A percentile compares a stretch with the other conserved stretches of the same genome.
phyloP scores from a whole-genome alignment of 805 yeast genomes.

The Cyberlindnera petersonii region DNA sequence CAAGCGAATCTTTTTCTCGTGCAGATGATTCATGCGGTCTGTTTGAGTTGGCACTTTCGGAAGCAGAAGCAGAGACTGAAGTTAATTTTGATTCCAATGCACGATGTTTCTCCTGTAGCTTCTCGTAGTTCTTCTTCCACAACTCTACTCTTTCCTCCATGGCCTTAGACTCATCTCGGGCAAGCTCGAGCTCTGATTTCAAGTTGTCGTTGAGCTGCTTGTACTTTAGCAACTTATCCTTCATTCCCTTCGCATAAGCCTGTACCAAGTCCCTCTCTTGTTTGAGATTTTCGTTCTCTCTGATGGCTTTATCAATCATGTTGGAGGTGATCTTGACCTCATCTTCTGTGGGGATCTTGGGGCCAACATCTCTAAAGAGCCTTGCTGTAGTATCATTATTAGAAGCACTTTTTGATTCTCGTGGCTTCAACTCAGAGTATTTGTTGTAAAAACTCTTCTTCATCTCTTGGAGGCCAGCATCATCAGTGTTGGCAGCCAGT shows the following conservation, averaged over 20 bases:
- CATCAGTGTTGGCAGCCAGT: slow-evolving; percentile 6
- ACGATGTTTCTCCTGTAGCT: slow-evolving; percentile 20
- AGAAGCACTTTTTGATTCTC: slow-evolving; percentile 9
- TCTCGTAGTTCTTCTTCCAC: slow-evolving; percentile 22
- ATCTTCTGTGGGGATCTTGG: slow-evolving; percentile 25
- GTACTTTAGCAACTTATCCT: slow-evolving; percentile 34
- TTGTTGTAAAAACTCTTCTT: slow-evolving; percentile 22
- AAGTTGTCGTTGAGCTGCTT: slow-evolving; percentile 30
- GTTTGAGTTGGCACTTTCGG: slow-evolving; percentile 7
- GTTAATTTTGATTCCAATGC: not conserved
- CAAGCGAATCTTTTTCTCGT: too few relatives aligned
- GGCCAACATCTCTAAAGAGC: slow-evolving; percentile 19
- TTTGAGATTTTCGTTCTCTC: slow-evolving; percentile 34
- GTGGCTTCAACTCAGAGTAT: slow-evolving; percentile 23
- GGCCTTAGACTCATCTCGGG: slow-evolving; percentile 11
- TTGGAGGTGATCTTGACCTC: slow-evolving; percentile 34
- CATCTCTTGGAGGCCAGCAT: slow-evolving; percentile 13
- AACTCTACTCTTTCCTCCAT: slow-evolving; percentile 12
- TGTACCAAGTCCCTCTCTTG: slow-evolving; percentile 31
- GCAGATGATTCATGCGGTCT: too few relatives aligned
- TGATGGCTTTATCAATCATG: slow-evolving; percentile 35
- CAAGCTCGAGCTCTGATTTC: slow-evolving; percentile 14
- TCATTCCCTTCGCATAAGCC: slow-evolving; percentile 30
- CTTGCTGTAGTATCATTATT: slow-evolving; percentile 23
- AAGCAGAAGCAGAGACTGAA: not conserved